Percentiles rank a stretch among this genome's conserved stretches.
These are phyloP conservation scores for Coemansia asiatica DNA, from an alignment of 192 early-diverging fungal species.

Conservation along the genomic window DNA sequence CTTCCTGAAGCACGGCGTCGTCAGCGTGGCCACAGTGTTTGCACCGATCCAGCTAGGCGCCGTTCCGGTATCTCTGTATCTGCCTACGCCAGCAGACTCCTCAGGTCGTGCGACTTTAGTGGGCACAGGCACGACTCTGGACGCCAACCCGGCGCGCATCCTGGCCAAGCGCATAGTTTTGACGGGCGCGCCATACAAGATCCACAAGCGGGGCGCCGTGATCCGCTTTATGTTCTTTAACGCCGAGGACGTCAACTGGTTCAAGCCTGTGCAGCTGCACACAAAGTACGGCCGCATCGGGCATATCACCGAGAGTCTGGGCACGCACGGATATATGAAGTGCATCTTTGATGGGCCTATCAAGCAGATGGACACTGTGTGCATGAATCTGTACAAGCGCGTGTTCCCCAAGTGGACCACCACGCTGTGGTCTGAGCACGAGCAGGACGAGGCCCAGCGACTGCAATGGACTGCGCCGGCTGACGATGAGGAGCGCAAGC, in stretches of 20 bases:
- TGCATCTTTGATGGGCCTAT: conserved; percentile 86
- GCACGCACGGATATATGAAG: conserved; percentile 98
- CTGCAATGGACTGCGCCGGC: conserved; percentile 31
- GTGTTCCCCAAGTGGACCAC: conserved; percentile 97
- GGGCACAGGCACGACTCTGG: conserved; percentile 75
- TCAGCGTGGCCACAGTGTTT: conserved; percentile 82
- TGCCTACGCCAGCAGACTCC: conserved; percentile 49
- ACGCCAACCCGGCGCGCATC: conserved; percentile 79
- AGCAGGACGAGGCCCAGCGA: conserved; percentile 19
- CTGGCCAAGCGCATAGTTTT: conserved; percentile 93
- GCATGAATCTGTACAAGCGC: conserved; percentile 96
- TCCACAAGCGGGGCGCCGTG: conserved; percentile 89
- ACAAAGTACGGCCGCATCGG: conserved; percentile 91
- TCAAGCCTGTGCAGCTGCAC: conserved; percentile 90
- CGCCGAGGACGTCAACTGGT: conserved; percentile 90
- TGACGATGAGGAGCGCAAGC: conserved; percentile 1
- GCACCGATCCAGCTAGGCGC: conserved; percentile 89
- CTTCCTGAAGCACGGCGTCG: conserved; percentile 75
- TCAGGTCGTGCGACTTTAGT: conserved; percentile 56
- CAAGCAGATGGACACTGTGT: conserved; percentile 91
- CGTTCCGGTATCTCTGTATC: conserved; percentile 80
- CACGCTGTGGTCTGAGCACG: conserved; percentile 45
- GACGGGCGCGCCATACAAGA: conserved; percentile 93
- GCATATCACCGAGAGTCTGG: conserved; percentile 90
- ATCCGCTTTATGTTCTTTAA: conserved; percentile 98